phyloP scores from a whole-genome alignment of 768 basidiomycete genomes.

The Suillus spraguei region DNA sequence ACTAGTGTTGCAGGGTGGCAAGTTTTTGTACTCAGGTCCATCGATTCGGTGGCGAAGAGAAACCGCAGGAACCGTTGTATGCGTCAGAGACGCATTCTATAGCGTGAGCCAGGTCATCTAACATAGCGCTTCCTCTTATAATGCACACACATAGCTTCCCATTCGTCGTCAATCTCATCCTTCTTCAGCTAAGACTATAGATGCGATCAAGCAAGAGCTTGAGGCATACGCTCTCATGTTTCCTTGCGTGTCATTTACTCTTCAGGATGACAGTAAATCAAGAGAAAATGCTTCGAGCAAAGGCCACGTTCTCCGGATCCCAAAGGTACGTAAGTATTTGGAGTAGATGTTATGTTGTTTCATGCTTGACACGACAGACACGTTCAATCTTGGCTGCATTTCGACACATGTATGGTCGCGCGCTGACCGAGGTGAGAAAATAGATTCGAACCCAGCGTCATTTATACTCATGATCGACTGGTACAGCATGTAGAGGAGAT shows the following conservation, averaged over 20 bases:
- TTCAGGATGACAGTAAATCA: constrained; percentile 55
- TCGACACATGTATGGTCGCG: constrained; percentile 71
- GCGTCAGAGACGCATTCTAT: constrained; percentile 87
- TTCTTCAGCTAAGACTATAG: constrained; percentile 57
- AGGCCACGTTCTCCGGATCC: constrained; percentile 57
- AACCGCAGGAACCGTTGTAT: constrained; percentile 76
- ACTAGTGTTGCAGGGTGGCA: constrained; percentile 52
- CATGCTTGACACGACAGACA: constrained; percentile 46
- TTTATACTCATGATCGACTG: constrained; percentile 4
- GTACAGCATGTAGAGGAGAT: constrained; percentile 72
- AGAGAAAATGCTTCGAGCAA: constrained; percentile 36
- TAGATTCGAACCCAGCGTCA: constrained; percentile 4
- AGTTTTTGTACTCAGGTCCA: constrained; percentile 67
- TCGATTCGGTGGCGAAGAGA: constrained; percentile 78
- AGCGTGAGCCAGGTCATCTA: constrained; percentile 54
- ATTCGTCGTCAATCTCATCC: constrained; percentile 77
- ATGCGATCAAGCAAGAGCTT: constrained; percentile 69
- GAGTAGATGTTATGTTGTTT: neutral
- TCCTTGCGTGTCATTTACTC: constrained; percentile 65
- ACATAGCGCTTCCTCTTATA: constrained; percentile 8
- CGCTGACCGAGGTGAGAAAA: constrained; percentile 63
- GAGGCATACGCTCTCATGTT: constrained; percentile 76
- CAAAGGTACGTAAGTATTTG: constrained; percentile 52
- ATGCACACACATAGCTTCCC: constrained; percentile 57
- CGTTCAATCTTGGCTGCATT: constrained; percentile 67